phyloP scores from a whole-genome alignment of 2,329 filamentous ascomycete species.

The Botrytis deweyae region DNA sequence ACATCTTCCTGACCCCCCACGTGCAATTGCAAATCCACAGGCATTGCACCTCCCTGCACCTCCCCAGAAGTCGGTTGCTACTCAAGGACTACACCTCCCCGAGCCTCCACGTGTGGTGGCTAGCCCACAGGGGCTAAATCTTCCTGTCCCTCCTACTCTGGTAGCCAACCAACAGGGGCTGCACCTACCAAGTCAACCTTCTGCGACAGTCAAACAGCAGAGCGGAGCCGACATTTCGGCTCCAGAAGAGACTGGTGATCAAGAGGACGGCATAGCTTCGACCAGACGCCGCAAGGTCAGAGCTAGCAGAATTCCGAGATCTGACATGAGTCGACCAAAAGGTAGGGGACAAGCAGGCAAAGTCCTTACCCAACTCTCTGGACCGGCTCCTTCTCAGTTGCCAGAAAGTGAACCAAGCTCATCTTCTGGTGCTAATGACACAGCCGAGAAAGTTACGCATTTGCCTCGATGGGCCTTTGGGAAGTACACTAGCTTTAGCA shows the following conservation, averaged over 20 bases:
- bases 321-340: neutral
- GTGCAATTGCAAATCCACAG: neutral
- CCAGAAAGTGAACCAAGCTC: neutral
- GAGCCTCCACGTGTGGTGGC: neutral
- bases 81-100: neutral
- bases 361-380: neutral
- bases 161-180: fast-evolving
- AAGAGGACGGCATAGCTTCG: neutral
- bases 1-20: no score
- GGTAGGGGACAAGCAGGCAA: neutral
- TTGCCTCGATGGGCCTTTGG: neutral
- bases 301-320: neutral
- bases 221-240: fast-evolving
- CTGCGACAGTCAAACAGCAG: fast-evolving
- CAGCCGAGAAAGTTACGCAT: neutral
- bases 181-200: neutral
- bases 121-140: fast-evolving
- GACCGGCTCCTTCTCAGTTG: neutral
- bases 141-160: neutral
- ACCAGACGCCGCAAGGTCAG: neutral
- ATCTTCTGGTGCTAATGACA: neutral
- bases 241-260: neutral
- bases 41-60: neutral
- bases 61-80: neutral
- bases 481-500: neutral